Evolutionary conservation across 495 filamentous ascomycete genomes (phyloP).

Genomic region (Aspergillus steynii): DNA sequence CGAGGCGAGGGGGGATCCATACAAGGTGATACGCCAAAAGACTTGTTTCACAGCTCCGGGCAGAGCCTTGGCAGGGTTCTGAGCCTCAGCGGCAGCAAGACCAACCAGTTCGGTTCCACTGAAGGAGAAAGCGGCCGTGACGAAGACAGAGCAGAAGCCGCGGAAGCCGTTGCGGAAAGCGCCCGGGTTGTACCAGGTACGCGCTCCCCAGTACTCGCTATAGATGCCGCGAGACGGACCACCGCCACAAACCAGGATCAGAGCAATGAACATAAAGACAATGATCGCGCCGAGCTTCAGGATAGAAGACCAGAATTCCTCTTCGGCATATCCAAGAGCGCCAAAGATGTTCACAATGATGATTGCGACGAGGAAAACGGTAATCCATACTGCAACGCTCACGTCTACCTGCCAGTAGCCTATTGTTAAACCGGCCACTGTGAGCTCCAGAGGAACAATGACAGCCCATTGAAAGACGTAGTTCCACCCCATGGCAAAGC

Average conservation of each 20-base stretch:
- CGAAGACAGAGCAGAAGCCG: slow-evolving; percentile 72
- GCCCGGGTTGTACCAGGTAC: slow-evolving; percentile 67
- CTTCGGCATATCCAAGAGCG: slow-evolving; percentile 72
- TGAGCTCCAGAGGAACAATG: slow-evolving; percentile 62
- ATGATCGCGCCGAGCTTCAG: slow-evolving; percentile 60
- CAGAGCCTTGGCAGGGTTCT: slow-evolving; percentile 62
- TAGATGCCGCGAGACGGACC: slow-evolving; percentile 43
- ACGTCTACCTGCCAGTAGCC: slow-evolving; percentile 64
- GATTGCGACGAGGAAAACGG: slow-evolving; percentile 57
- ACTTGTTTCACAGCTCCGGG: slow-evolving; percentile 72
- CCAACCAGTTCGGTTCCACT: slow-evolving; percentile 72
- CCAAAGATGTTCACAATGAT: slow-evolving; percentile 51
- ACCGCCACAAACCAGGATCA: slow-evolving; percentile 70
- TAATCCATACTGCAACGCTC: slow-evolving; percentile 62
- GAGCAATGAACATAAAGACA: slow-evolving; percentile 70
- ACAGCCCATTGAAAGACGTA: slow-evolving; percentile 72
- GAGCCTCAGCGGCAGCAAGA: slow-evolving; percentile 69
- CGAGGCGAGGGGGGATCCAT: background rate
- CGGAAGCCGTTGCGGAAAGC: slow-evolving; percentile 66
- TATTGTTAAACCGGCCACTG: slow-evolving; percentile 77
- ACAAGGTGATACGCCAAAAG: slow-evolving; percentile 70
- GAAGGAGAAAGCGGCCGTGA: slow-evolving; percentile 74
- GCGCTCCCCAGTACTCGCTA: slow-evolving; percentile 56
- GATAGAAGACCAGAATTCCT: slow-evolving; percentile 35
- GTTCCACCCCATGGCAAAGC: slow-evolving; percentile 61